A percentile compares a stretch with the other conserved stretches of the same genome.
phyloP scores from a whole-genome alignment of 805 yeast species.

The Tetrapisispora phaffii region DNA sequence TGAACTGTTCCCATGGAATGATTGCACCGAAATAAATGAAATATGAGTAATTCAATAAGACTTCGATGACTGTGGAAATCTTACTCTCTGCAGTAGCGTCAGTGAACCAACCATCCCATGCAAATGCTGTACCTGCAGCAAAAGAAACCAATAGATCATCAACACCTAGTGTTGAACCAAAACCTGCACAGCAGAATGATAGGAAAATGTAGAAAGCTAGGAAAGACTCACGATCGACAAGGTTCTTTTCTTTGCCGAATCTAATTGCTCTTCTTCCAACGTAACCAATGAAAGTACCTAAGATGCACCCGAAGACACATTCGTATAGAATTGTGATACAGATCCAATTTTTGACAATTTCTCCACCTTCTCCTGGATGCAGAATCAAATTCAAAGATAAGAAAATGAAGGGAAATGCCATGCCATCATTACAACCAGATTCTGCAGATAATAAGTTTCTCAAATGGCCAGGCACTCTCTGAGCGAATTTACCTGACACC shows the following conservation, averaged over 20 bases:
- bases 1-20: slow-evolving; percentile 78
- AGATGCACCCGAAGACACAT: slow-evolving; percentile 65
- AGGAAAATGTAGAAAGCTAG: slow-evolving; percentile 74
- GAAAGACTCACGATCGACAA: slow-evolving; percentile 84
- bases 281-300: slow-evolving; percentile 69
- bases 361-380: slow-evolving; percentile 54
- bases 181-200: slow-evolving; percentile 78
- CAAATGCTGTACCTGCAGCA: slow-evolving; percentile 87
- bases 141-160: slow-evolving; percentile 85
- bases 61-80: slow-evolving; percentile 83
- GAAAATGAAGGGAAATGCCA: slow-evolving; percentile 87
- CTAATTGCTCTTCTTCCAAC: slow-evolving; percentile 59
- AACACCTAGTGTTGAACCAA: slow-evolving; percentile 78
- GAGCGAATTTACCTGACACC: slow-evolving; percentile 83
- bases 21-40: slow-evolving; percentile 87
- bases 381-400: slow-evolving; percentile 58
- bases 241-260: slow-evolving; percentile 55
- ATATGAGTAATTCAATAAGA: slow-evolving; percentile 71
- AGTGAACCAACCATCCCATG: slow-evolving; percentile 91
- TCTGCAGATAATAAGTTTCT: slow-evolving; percentile 76
- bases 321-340: slow-evolving; percentile 68
- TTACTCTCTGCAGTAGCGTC: slow-evolving; percentile 73
- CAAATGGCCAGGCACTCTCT: slow-evolving; percentile 86
- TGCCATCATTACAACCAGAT: slow-evolving; percentile 85
- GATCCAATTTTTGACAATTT: slow-evolving; percentile 74